A percentile compares a stretch with the other conserved stretches of the same genome.
phyloP scores from a whole-genome alignment of 2,329 filamentous ascomycete species.

The Lecanicillium sp. region DNA sequence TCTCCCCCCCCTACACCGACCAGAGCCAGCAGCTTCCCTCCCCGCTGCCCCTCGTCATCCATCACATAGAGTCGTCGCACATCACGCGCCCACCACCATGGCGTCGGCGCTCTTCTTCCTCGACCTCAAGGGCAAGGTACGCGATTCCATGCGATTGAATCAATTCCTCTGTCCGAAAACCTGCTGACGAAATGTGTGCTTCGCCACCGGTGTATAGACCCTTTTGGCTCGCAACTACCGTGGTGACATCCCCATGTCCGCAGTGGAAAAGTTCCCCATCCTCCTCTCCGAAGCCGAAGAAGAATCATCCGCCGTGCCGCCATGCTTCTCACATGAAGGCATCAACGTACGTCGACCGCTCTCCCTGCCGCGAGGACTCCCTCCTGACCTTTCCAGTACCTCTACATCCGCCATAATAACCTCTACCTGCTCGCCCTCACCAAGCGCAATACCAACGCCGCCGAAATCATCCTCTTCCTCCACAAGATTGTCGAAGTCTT shows the following conservation, averaged over 20 bases:
- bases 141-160: conserved; percentile 2
- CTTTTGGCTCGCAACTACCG: conserved; percentile 97
- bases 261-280: conserved; percentile 94
- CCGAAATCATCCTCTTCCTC: conserved; percentile 95
- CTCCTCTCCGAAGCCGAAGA: conserved; percentile 97
- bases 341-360: conserved; percentile 71
- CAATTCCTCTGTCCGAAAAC: not conserved
- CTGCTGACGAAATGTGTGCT: conserved; percentile 19
- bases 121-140: conserved; percentile 98
- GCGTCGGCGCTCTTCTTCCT: conserved; percentile 98
- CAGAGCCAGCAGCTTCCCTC: conserved; percentile 18
- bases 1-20: conserved; percentile 17
- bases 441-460: conserved; percentile 97
- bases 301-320: conserved; percentile 93
- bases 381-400: conserved; percentile 57
- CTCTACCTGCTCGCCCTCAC: conserved; percentile 96
- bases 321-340: conserved; percentile 96
- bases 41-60: conserved; percentile 24
- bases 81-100: conserved; percentile 51
- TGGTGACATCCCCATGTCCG: conserved; percentile 98
- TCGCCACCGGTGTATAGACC: conserved; percentile 58
- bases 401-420: conserved; percentile 99
- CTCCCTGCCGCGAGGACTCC: not conserved
- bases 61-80: conserved; percentile 9
- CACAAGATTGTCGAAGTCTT: conserved; percentile 99